A percentile compares a stretch with the other conserved stretches of the same genome.
phyloP scores from a whole-genome alignment of 1,284 basidiomycete species.

The Marasmius sp. region DNA sequence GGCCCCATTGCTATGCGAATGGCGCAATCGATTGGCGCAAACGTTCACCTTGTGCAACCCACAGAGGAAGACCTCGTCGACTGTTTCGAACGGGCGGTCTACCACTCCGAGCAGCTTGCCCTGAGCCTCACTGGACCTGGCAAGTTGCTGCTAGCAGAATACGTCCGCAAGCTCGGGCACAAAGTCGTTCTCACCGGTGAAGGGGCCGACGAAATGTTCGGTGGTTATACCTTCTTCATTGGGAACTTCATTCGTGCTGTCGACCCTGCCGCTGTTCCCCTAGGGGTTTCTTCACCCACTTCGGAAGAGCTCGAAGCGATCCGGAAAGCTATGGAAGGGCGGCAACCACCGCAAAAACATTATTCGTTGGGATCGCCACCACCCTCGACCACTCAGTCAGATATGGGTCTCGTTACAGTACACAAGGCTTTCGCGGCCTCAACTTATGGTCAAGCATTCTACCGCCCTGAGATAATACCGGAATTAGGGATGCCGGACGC shows the following conservation, averaged over 20 bases:
- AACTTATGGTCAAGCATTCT: background rate
- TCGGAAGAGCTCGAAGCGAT: conserved; percentile 7
- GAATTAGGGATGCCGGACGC: conserved; percentile 8
- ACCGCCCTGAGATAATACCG: background rate
- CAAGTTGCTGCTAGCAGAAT: conserved; percentile 16
- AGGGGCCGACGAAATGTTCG: conserved; percentile 20
- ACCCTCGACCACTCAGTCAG: conserved; percentile 2
- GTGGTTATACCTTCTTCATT: conserved; percentile 15
- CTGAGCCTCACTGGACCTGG: conserved; percentile 13
- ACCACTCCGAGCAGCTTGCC: conserved; percentile 15
- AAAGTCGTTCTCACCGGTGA: conserved; percentile 21
- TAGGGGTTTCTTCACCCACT: conserved; percentile 13
- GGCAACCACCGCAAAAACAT: conserved; percentile 7
- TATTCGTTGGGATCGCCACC: conserved; percentile 7
- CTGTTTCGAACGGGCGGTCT: conserved; percentile 15
- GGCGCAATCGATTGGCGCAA: conserved; percentile 16
- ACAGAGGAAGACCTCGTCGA: conserved; percentile 16
- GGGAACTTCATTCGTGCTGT: conserved; percentile 17
- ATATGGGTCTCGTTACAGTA: conserved; percentile 10
- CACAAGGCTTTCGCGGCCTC: conserved; percentile 8
- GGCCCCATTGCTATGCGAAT: conserved; percentile 13
- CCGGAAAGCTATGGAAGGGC: conserved; percentile 3
- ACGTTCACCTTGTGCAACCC: conserved; percentile 10
- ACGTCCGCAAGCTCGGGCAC: conserved; percentile 15
- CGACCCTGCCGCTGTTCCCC: conserved; percentile 7